Base-by-base conservation (phyloP, 176 grass and related monocot genomes). In the Chrysopogon serrulatus region DNA sequence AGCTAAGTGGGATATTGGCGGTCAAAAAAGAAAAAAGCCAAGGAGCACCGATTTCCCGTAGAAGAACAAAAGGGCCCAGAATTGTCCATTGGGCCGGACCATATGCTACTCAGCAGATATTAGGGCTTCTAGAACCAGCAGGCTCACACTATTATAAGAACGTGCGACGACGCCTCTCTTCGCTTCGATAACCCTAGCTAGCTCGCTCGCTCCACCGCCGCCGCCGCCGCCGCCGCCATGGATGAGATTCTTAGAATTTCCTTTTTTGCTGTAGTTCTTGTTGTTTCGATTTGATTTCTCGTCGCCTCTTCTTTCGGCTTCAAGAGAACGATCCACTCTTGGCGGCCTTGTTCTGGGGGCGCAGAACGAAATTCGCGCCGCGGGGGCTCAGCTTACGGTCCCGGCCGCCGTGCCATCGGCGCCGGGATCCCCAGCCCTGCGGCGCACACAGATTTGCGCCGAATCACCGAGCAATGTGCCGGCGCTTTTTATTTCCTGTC, bases 241-340 rank as follows among this genome's bases (percentile, higher is more conserved):
- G 21, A 23, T 16, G 49, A 56, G 42, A 2, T 8, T 34, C 12
- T 5, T 37, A 13, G 16, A 37, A 17, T 3, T n/a, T 42, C 21
- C 2, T 53, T 30, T 18, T 16, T 23, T 4, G 18, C 21, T 26
- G 2, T 27, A 31, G 17, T 5, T 0, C 23, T 60, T 24, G 16
- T 4, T 77, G 10, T 44, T 21, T 21, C 0, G 6, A 4, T 39
- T 26, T 9, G 8, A 19, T 32, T 10, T 54, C 34, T 4, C 5
- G 83, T 54, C 48, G 76, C 89, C 76, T 87, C 89, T 87, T 91
- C 85, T 91, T 91, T 91, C 89, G 81, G 89, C 81, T 91, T 4
- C 85, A 54, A 91, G 89, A 91, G 85, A 81, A 43, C 13, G 9
- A 2, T 82, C 42, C 35, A 90, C 79, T 90, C 83, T 90, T 72